These are phyloP conservation scores for Magnaporthales sp. DNA, from an alignment of 2,329 filamentous ascomycete genomes.

Conservation along the genomic window DNA sequence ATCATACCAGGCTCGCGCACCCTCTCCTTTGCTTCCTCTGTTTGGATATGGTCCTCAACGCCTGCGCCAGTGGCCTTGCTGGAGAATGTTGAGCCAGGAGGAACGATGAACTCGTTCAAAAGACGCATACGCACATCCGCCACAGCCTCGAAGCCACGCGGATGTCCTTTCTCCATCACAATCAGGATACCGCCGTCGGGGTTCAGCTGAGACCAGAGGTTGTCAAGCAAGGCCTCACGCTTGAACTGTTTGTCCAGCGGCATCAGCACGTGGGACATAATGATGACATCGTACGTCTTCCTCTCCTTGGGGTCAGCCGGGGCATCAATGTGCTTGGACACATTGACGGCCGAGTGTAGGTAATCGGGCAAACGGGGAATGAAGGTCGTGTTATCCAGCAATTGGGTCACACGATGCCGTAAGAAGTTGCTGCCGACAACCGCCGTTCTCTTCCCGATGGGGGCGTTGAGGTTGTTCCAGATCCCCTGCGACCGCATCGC, in stretches of 20 bases:
- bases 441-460: constrained; percentile 66
- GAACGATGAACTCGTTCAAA: constrained; percentile 64
- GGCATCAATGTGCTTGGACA: constrained; percentile 50
- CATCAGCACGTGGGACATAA: constrained; percentile 79
- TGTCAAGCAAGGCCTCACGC: constrained; percentile 72
- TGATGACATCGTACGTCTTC: constrained; percentile 83
- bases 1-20: constrained; percentile 54
- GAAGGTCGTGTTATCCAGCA: constrained; percentile 86
- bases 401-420: constrained; percentile 62
- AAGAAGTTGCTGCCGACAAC: constrained; percentile 68
- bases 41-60: background rate
- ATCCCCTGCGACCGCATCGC: constrained; percentile 46
- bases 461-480: constrained; percentile 27
- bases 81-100: constrained; percentile 33
- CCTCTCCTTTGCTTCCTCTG: constrained; percentile 23
- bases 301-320: constrained; percentile 44
- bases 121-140: constrained; percentile 75
- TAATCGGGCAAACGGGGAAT: constrained; percentile 88
- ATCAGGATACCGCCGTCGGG: constrained; percentile 80
- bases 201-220: constrained; percentile 80
- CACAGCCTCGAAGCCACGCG: constrained; percentile 85
- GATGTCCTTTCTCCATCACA: constrained; percentile 82
- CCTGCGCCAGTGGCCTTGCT: background rate
- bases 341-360: constrained; percentile 53
- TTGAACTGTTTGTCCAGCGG: constrained; percentile 65